Evolutionary conservation across 352 stramenopile species (phyloP).

Genomic region (Pythium sp.): DNA sequence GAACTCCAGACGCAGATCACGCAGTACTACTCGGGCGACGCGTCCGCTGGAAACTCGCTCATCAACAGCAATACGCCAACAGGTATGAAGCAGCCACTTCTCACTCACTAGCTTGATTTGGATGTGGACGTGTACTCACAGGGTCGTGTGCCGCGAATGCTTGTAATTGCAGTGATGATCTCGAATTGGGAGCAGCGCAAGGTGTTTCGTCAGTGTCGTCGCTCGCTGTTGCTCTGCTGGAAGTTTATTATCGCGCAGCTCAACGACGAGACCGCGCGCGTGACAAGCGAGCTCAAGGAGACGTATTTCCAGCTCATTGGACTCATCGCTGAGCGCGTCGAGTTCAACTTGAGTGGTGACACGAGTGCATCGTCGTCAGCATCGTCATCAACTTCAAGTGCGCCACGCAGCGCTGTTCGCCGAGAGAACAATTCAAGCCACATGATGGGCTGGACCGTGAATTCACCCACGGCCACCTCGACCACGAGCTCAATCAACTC

Average conservation of each 20-base stretch:
- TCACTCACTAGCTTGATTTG: background rate
- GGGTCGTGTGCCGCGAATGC: background rate
- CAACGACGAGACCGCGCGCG: constrained; percentile 35
- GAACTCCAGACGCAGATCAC: constrained; percentile 55
- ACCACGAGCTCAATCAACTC: background rate
- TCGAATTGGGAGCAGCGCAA: constrained; percentile 36
- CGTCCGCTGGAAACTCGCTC: constrained; percentile 6
- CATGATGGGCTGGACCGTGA: constrained; percentile 24
- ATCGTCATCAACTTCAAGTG: background rate
- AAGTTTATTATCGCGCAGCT: constrained; percentile 63
- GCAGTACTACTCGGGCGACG: constrained; percentile 45
- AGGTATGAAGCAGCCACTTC: constrained; percentile 15
- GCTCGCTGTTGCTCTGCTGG: constrained; percentile 61
- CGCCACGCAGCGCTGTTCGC: constrained; percentile 1
- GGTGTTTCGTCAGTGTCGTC: constrained; percentile 58
- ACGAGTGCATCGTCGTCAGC: constrained; percentile 13
- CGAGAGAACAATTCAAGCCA: constrained; percentile 15
- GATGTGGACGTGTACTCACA: background rate
- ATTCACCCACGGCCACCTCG: constrained; percentile 27
- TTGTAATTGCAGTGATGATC: constrained; percentile 15
- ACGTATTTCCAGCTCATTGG: constrained; percentile 65
- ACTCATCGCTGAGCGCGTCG: constrained; percentile 59
- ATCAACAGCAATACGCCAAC: constrained; percentile 11
- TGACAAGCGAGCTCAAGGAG: constrained; percentile 36
- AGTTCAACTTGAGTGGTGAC: constrained; percentile 51